Evolutionary conservation across 2,329 filamentous ascomycete genomes (phyloP), one percentile per base, ranked within the genome.

Genomic region (Aspergillus proliferans): DNA sequence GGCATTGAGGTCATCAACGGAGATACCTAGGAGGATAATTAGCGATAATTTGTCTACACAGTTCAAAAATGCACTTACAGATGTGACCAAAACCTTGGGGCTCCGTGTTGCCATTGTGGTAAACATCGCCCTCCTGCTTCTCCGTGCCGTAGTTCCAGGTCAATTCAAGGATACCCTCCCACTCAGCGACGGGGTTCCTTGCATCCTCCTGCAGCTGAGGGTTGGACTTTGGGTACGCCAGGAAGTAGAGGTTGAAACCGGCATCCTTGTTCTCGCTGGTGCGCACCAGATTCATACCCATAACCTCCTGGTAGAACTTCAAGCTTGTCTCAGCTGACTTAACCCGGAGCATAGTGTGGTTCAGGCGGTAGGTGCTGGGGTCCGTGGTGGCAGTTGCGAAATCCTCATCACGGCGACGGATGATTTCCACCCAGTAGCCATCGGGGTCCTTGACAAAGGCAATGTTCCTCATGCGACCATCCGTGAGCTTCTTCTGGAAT

Each of bases 31-130:
- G 57, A 26, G 48, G 47, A 41, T 18, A 1, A 36, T 46, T 45
- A 47, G 47, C n/a, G 22, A 12, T 49, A 10, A 43, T 14, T 21
- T 19, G 47, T 15, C 45, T 15, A 30, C 8, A 41, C 8, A 48
- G 15, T 15, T 3, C 10, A 39, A 44, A 19, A 46, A 47, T 39
- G 30, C 34, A 76, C 81, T 73, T 70, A 86, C 89, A 94, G 53
- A 96, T 90, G 64, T 96, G 91, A 0, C 92, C 91, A 58, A 96
- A 97, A 1, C 93, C 93, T 68, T 96, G 90, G 0, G 92, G 92
- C 67, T 95, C 77, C 39, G 84, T 77, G 69, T 98, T 98, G 34
- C 93, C 93, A 60, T 95, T 85, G 71, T 98, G 92, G 67, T 98
- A 98, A 66, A 95, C 93, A 55, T 74, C 74, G 49, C 84, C 81